Evolutionary conservation across 2,329 filamentous ascomycete genomes (phyloP).

Genomic region (Podosphaera aphanis): DNA sequence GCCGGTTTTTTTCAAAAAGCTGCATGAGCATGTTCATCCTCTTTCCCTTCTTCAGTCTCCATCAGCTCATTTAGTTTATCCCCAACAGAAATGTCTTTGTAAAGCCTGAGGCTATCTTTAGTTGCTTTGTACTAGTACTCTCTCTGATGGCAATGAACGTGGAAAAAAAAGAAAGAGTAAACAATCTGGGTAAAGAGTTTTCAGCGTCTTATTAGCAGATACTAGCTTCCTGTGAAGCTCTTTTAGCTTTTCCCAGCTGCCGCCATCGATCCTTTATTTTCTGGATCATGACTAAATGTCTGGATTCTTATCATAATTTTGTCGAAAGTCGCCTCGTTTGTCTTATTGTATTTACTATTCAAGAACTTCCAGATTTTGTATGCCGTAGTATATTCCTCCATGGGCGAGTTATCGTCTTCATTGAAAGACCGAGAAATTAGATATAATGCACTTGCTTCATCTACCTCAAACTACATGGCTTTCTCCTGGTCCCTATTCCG

Average conservation of each 20-base stretch:
- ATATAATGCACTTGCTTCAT: background rate
- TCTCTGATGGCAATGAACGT: background rate
- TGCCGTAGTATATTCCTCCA: background rate
- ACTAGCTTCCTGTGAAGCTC: background rate
- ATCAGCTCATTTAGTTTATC: background rate
- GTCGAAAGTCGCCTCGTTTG: background rate
- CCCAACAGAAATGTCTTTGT: background rate
- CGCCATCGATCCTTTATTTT: background rate
- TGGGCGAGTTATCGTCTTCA: background rate
- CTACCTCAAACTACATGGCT: background rate
- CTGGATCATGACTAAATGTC: background rate
- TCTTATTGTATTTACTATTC: background rate
- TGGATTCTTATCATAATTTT: background rate
- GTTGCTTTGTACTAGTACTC: background rate
- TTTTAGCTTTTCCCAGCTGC: too few relatives aligned
- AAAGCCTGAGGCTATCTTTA: background rate
- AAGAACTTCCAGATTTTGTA: background rate
- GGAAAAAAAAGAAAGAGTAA: background rate
- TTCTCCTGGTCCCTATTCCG: background rate
- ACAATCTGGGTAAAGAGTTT: background rate
- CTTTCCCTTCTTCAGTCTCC: background rate
- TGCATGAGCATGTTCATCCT: background rate
- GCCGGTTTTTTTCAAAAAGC: background rate
- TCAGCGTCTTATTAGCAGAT: background rate
- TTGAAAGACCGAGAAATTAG: background rate